Evolutionary conservation across 2,329 filamentous ascomycete species (phyloP).

Genomic region (Albophoma yamanashiensis): DNA sequence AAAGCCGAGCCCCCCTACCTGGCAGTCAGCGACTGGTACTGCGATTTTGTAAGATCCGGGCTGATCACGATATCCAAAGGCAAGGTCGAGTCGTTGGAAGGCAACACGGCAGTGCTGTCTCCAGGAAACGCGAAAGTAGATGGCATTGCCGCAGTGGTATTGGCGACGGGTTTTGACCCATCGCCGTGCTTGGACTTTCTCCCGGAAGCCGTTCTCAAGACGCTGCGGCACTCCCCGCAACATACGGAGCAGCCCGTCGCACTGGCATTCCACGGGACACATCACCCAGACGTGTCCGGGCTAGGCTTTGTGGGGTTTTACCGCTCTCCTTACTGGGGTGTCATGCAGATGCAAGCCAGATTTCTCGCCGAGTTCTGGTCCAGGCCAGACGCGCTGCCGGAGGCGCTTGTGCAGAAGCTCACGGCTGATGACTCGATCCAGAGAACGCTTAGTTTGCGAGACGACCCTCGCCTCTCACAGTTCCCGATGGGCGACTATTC

Average conservation of each 20-base stretch:
- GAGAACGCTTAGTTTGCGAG: constrained; percentile 38
- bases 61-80: constrained; percentile 42
- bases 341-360: constrained; percentile 78
- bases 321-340: constrained; percentile 73
- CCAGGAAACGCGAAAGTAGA: constrained; percentile 25
- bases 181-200: constrained; percentile 55
- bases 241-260: constrained; percentile 51
- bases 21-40: constrained; percentile 61
- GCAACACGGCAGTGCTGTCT: constrained; percentile 22
- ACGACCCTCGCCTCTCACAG: constrained; percentile 45
- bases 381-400: constrained; percentile 8
- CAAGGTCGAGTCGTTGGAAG: constrained; percentile 25
- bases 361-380: constrained; percentile 54
- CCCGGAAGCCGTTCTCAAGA: constrained; percentile 39
- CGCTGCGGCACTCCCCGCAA: constrained; percentile 44
- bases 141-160: constrained; percentile 55
- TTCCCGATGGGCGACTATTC: constrained; percentile 79
- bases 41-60: constrained; percentile 61
- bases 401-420: constrained; percentile 28
- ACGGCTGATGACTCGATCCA: constrained; percentile 31
- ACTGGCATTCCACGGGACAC: constrained; percentile 56
- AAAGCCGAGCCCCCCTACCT: constrained; percentile 50
- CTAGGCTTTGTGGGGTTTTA: constrained; percentile 79
- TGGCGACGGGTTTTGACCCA: constrained; percentile 67
- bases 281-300: constrained; percentile 48